Base-by-base conservation (phyloP, 2,329 filamentous ascomycete species). In the Alternaria gansuensis region DNA sequence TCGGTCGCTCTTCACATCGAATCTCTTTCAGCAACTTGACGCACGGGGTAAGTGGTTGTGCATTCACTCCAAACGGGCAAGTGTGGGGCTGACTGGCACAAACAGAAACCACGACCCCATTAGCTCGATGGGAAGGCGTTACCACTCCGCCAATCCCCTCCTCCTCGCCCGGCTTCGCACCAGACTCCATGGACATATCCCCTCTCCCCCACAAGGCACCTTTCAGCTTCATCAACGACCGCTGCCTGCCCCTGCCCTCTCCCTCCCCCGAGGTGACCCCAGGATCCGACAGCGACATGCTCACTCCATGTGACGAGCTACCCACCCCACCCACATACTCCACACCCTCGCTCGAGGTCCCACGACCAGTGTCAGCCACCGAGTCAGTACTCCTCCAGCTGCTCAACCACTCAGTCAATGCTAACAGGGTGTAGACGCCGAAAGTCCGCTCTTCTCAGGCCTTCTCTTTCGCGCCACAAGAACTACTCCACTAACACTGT, bases 101-200 rank as follows among this genome's bases (percentile, higher is more conserved):
- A 69, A 59, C 66, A 80, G 79, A 76, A 74, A 79, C 78, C 55
- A 78, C 70, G 55, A 82, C 81, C 60, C 81, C 81, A 45, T 78
- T 79, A 29, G 71, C 79, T 60, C 76, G 79, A 62, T 76, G 75
- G 75, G 92, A 91, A 76, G 87, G 85, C 71, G 86, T 92, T 70
- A 96, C 90, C 34, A 97, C 93, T 36, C 93, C 95, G 59, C 91
- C 92, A 41, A 83, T 96, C 51, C 88, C 88, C 23, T 90, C 92
- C 2, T 97, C 93, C 6, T 96, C 94, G 43, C 93, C 93, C 6
- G 87, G 86, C 54, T 85, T 85, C 34, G 79, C 83, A 54, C 85
- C 86, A 60, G 93, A 97, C 76, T 83, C 87, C 55, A 97, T 98
- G 92, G 93, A 98, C 73, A 88, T 97, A 77, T 97, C 94, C 43